Percentiles rank a stretch among this genome's conserved stretches.
phyloP scores from a whole-genome alignment of 352 stramenopile species.

The Phytophthora palmivora region DNA sequence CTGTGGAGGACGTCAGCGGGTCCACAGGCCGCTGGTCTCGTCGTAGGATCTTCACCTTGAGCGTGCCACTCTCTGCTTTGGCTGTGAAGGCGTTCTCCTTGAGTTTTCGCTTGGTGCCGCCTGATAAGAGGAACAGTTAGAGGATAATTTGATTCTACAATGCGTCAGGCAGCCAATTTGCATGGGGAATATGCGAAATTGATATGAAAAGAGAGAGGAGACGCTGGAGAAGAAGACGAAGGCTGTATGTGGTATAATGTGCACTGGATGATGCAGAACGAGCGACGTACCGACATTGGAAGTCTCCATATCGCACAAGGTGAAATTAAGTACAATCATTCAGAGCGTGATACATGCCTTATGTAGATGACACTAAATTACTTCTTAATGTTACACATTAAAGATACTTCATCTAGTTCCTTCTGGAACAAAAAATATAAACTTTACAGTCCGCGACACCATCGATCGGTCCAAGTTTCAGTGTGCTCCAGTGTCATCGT shows the following conservation, averaged over 20 bases:
- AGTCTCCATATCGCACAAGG: slow-evolving; percentile 25
- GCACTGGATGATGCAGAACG: neutral
- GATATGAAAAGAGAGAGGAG: neutral
- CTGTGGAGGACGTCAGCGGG: neutral
- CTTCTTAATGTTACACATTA: neutral
- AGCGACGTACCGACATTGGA: slow-evolving; percentile 12
- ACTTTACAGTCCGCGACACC: too few relatives aligned
- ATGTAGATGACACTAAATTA: neutral
- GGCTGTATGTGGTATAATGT: neutral
- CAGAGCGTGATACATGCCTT: neutral
- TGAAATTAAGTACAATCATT: neutral
- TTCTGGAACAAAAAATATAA: too few relatives aligned
- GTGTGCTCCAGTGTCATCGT: too few relatives aligned
- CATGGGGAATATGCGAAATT: neutral
- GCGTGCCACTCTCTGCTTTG: slow-evolving; percentile 74
- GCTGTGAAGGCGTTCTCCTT: slow-evolving; percentile 81
- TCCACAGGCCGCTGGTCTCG: slow-evolving; percentile 38
- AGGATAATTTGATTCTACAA: neutral
- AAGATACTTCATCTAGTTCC: neutral
- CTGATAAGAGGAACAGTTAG: slow-evolving; percentile 1
- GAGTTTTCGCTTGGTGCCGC: slow-evolving; percentile 73
- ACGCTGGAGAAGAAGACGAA: neutral
- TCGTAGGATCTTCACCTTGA: slow-evolving; percentile 85
- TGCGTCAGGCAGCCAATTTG: slow-evolving; percentile 2
- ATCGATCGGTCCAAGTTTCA: too few relatives aligned